Base-by-base conservation (phyloP, 176 grass and related monocot genomes). In the Ananas comosus region DNA sequence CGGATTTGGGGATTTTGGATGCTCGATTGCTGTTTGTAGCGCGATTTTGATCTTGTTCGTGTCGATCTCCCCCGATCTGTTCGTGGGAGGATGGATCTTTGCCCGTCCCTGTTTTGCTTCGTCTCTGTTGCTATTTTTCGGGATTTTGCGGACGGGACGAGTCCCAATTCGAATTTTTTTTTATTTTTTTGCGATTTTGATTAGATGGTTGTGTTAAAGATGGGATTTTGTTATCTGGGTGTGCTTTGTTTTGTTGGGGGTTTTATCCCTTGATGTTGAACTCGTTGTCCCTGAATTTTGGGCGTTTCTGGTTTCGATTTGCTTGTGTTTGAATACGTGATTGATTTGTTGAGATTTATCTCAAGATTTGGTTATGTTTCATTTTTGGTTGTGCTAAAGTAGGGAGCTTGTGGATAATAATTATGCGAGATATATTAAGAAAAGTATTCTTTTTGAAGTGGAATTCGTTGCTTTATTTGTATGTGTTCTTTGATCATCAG, bases 391-490 rank as follows among this genome's bases (percentile, higher is more conserved):
- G 28, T 58, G 47, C 25, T 21, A 16, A 74, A 63, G 10, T 71
- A 19, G 42, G 47, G 25, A 64, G 48, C 12, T 50, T 33, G 64
- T 64, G 63, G 74, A 61, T 42, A 48, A 24, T 68, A 22, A 18
- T 19, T 61, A 42, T 33, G 12, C 28, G 17, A 18, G 12, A 58
- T 64, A 23, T 54, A 18, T 57, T 6, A 25, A 68, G 52, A 68
- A 58, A 69, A 25, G 29, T 50, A 59, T 77, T 17, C 65, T 68
- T 50, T 77, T 75, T 29, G 29, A 21, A 25, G 65, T 68, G 33
- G 53, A 69, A 68, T 69, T 18, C 74, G 58, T 77, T 77, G 66
- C 74, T 77, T 69, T 51, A 51, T 23, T 42, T 42, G 33, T 7
- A 42, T 42, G 33, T 7, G 53, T 23, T 66, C 21, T 52, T 33